Conservation (phyloP, 495 filamentous ascomycete genomes). For the Cercophora samala region DNA sequence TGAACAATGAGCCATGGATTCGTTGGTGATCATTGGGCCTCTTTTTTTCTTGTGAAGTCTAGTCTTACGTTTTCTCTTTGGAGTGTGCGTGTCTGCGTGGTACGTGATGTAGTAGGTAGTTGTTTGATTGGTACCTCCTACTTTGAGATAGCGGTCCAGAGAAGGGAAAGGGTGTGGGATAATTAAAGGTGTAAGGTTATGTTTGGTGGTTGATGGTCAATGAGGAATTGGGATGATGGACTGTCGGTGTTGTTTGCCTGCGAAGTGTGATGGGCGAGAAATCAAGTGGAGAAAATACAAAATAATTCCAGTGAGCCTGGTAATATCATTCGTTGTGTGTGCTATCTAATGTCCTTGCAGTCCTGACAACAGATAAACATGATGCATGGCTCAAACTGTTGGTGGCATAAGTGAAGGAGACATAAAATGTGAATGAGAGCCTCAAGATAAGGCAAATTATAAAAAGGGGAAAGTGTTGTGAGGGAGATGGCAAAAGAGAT, state of each 20-base stretch:
- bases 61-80: background rate
- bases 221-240: background rate
- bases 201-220: background rate
- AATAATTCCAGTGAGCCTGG: no score
- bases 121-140: background rate
- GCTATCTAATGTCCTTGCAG: no score
- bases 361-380: no score
- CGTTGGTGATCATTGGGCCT: background rate
- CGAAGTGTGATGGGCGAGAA: no score
- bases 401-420: background rate
- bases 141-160: background rate
- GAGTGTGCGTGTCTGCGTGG: background rate
- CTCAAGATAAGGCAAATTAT: background rate
- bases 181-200: background rate
- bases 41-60: background rate
- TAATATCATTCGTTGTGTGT: no score
- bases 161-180: background rate
- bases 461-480: background rate
- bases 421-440: background rate
- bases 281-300: no score
- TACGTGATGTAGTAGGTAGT: background rate
- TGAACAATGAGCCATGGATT: background rate
- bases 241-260: no score
- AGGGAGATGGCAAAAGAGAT: background rate
- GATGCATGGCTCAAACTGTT: no score